Evolutionary conservation across 306 rosid species (phyloP), one percentile per base, ranked within the genome.

Genomic region (Senna siamea): DNA sequence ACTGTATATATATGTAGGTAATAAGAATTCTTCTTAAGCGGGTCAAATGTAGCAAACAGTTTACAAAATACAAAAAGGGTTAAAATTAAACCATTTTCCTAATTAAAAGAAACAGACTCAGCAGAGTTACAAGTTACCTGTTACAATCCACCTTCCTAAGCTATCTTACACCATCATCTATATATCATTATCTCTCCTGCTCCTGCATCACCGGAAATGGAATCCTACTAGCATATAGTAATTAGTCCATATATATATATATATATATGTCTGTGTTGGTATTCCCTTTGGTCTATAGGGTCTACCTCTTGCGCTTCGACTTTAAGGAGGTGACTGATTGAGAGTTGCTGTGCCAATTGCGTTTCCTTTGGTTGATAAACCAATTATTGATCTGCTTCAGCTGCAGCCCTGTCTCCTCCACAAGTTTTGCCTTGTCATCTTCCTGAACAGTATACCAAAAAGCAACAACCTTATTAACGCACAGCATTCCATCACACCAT

Each of bases 321-420:
- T 92, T 95, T 74, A 95, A 86, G 73, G 98, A 90, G 58, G 99
- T 92, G 43, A 87, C 92, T 7, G 98, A 89, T 63, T 90, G 99
- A 84, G 99, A 87, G 76, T 83, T 92, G 87, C 96, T 95, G 76
- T 95, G 96, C 99, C 99, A 95, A 51, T 92, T 95, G 61, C 99
- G 87, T 83, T 95, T 95, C 81, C 99, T 88, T 88, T 95, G 99
- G 75, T 95, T 95, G 54, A 95, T 95, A 80, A 95, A 95, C 99
- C 99, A 95, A 55, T 95, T 95, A 78, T 95, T 95, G 72, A 95
- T 92, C 77, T 95, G 99, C 85, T 95, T 95, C 82, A 95, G 92
- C 87, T 95, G 99, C 90, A 95, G 66, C 6, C 99, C 99, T 69
- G 99, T 95, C 78, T 95, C 99, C 78, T 95, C 99, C 72, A 95